Evolutionary conservation across 345 rosid genomes (phyloP).

Genomic region (Eucalyptus virginea): DNA sequence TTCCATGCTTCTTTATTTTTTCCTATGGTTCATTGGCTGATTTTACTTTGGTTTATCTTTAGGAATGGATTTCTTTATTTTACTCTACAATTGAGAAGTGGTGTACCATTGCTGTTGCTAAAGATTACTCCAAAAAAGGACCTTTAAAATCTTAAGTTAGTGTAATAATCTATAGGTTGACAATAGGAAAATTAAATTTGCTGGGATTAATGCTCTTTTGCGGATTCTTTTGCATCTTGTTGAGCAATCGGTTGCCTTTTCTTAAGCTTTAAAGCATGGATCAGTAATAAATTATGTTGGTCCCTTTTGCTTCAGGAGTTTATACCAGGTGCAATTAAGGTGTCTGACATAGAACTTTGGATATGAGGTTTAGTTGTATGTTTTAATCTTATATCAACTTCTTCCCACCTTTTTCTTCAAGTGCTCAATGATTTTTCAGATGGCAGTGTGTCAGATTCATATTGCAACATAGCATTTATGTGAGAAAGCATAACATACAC

Average conservation of each 20-base stretch:
- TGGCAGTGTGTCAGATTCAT: not conserved
- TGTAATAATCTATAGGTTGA: not conserved
- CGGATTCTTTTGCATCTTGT: not conserved
- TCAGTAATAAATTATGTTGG: not conserved
- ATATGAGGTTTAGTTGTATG: not conserved
- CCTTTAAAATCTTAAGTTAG: not conserved
- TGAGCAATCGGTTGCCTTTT: not conserved
- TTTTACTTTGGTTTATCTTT: not conserved
- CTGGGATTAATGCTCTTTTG: not conserved
- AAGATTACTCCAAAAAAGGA: not conserved
- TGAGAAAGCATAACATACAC: not conserved
- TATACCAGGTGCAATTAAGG: not conserved
- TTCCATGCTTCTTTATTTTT: not conserved
- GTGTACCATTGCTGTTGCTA: not conserved
- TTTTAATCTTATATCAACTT: not conserved
- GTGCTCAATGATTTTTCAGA: not conserved
- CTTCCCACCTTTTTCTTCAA: not conserved
- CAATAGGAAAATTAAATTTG: not conserved
- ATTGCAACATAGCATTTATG: not conserved
- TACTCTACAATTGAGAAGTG: not conserved
- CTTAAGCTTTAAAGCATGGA: not conserved
- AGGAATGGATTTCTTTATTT: not conserved
- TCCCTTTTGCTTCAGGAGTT: not conserved
- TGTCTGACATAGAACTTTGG: not conserved
- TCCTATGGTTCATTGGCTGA: not conserved